Conservation (phyloP, 148 eudicot genomes). For the Diospyros lotus region DNA sequence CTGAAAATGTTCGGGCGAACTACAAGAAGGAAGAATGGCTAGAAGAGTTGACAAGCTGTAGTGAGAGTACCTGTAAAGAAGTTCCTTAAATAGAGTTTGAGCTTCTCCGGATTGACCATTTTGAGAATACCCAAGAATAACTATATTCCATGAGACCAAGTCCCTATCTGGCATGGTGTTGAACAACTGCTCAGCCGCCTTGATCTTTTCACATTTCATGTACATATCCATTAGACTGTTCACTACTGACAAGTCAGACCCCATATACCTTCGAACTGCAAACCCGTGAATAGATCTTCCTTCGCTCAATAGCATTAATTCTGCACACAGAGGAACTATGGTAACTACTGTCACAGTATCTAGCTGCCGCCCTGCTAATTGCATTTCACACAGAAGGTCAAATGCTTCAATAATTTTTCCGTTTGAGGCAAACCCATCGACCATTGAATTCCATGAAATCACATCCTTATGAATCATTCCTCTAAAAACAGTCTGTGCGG, state of each 20-base stretch:
- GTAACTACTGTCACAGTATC: slow-evolving; percentile 37
- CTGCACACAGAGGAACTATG: slow-evolving; percentile 38
- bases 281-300: slow-evolving; percentile 43
- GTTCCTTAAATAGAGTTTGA: slow-evolving; percentile 33
- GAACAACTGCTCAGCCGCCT: slow-evolving; percentile 30
- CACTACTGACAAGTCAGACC: slow-evolving; percentile 13
- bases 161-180: slow-evolving; percentile 22
- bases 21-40: slow-evolving; percentile 38
- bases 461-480: slow-evolving; percentile 31
- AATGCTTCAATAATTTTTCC: slow-evolving; percentile 30
- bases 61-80: slow-evolving; percentile 14
- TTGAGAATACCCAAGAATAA: slow-evolving; percentile 42
- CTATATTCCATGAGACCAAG: slow-evolving; percentile 42
- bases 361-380: slow-evolving; percentile 19
- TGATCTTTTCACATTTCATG: slow-evolving; percentile 26
- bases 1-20: slow-evolving; percentile 29
- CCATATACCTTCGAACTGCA: slow-evolving; percentile 22
- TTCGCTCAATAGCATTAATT: slow-evolving; percentile 27
- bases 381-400: slow-evolving; percentile 30
- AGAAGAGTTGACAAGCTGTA: slow-evolving; percentile 40
- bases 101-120: slow-evolving; percentile 30
- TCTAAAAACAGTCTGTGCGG: slow-evolving; percentile 23
- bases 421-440: slow-evolving; percentile 35
- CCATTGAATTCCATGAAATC: slow-evolving; percentile 50
- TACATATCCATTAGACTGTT: slow-evolving; percentile 45